These are phyloP conservation scores for Aspergillus flavus DNA, from an alignment of 2,329 filamentous ascomycete genomes.

Conservation along the genomic window DNA sequence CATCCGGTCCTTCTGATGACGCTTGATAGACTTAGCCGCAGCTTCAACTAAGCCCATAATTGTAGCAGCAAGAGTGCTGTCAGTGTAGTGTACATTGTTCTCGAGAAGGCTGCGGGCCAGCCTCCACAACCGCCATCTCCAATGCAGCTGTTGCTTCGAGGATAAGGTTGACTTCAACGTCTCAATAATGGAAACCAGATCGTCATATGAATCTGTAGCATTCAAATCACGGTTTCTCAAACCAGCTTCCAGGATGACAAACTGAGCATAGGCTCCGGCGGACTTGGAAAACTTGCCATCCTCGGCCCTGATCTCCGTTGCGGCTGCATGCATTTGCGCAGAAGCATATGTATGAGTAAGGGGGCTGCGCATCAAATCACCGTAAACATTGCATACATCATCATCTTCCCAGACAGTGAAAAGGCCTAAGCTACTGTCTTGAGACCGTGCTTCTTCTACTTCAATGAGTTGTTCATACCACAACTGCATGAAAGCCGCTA, in stretches of 20 bases:
- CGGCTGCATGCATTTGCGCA: conserved; percentile 35
- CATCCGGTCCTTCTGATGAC: conserved; percentile 30
- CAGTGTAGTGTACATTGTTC: conserved; percentile 28
- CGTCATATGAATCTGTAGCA: conserved; percentile 27
- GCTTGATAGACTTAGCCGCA: conserved; percentile 33
- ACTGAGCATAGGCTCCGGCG: conserved; percentile 35
- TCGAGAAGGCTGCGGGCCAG: conserved; percentile 37
- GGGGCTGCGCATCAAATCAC: conserved; percentile 35
- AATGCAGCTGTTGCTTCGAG: conserved; percentile 35
- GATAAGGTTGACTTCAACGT: conserved; percentile 33
- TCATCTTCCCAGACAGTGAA: conserved; percentile 51
- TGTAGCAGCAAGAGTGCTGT: conserved; percentile 23
- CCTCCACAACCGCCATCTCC: conserved; percentile 47
- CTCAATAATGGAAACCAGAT: conserved; percentile 29
- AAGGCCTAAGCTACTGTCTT: conserved; percentile 21
- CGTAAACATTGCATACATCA: conserved; percentile 42
- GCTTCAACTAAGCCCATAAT: conserved; percentile 28
- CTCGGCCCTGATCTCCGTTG: conserved; percentile 29
- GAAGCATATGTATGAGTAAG: conserved; percentile 32
- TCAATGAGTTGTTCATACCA: conserved; percentile 45
- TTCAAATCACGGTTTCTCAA: conserved; percentile 30
- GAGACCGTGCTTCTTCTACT: conserved; percentile 36
- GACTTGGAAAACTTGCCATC: conserved; percentile 31
- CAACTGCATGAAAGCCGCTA: conserved; percentile 41
- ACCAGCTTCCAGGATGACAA: conserved; percentile 41